Evolutionary conservation across 352 stramenopile species (phyloP), one percentile per base, ranked within the genome.

Genomic region (Albugo candida): DNA sequence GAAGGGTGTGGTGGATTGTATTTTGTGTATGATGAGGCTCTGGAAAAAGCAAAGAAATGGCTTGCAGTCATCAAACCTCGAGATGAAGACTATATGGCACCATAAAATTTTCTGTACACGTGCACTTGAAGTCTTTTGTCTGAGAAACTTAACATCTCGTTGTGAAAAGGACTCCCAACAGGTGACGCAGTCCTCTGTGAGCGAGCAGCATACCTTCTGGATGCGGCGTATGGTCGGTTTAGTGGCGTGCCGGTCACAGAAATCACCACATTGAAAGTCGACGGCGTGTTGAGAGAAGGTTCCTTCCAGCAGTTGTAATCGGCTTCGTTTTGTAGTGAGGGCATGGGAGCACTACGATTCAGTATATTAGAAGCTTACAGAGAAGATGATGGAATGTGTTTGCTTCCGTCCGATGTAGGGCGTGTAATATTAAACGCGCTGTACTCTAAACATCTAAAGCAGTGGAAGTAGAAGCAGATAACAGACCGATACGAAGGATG

Each of bases 31-130:
- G 24, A 65, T 24, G 40, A 41, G 1, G 47, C 55, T 49, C 41
- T 39, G 18, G 21, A 16, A 42, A 49, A 27, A n/a, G 61, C 69
- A 48, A 55, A 48, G 8, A 51, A 52, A 17, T 58, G 70, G 1
- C 54, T 92, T 13, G 78, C 67, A 1, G 67, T 98, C 13, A 99
- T 99, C 61, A 99, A 99, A 65, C 94, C 95, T 10, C 70, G 85
- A 13, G 94, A 99, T 56, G 95, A 99, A 64, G 95, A 99, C 65
- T 97, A 96, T 46, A 98, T 98, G 71, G 93, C 93, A 1, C 83
- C 92, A 35, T 97, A 98, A 67, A 99, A 99, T 69, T 94, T 95
- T 12, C 78, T 94, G 52, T 88, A 5, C 96, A 96, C 49, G 74
- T 96, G 27, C 77, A 83, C 58, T 71, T 87, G 47, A 65, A 72